These are phyloP conservation scores for Cryphonectria nitschkei DNA, from an alignment of 2,329 filamentous ascomycete genomes.

Conservation along the genomic window DNA sequence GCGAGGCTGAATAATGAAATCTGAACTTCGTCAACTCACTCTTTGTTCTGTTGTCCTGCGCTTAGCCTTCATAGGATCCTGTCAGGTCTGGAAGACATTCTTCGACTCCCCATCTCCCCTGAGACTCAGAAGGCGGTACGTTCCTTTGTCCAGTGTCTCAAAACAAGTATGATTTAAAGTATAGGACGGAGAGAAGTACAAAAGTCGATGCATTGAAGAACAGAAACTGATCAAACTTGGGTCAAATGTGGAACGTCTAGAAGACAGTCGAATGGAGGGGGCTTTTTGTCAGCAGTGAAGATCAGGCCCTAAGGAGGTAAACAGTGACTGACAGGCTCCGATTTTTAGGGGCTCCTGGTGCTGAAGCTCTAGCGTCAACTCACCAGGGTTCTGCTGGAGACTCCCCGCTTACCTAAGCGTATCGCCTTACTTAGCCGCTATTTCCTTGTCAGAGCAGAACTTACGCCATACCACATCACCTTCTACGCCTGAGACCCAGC, in stretches of 20 bases:
- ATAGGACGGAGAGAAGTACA: not conserved
- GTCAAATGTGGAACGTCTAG: no score
- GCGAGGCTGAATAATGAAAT: not conserved
- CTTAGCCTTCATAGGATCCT: not conserved
- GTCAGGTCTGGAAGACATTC: not conserved
- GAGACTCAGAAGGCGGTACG: no score
- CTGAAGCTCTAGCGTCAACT: constrained; percentile 11
- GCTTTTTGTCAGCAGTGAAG: constrained; percentile 1
- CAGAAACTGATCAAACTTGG: not conserved
- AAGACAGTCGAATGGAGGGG: not conserved
- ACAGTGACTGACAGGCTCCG: not conserved
- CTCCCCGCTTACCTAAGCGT: constrained; percentile 7
- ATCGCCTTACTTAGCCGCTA: constrained; percentile 10
- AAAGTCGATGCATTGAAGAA: not conserved
- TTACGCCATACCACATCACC: constrained; percentile 15
- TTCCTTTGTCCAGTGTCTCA: no score
- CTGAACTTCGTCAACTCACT: not conserved
- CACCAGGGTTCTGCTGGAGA: not conserved
- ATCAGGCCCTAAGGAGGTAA: not conserved
- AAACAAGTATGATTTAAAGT: no score
- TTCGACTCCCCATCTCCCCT: not conserved
- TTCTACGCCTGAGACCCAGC: constrained; percentile 4
- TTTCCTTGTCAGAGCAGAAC: constrained; percentile 9
- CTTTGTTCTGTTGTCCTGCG: not conserved
- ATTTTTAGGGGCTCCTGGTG: not conserved